Base-by-base conservation (phyloP, 2,329 filamentous ascomycete species). In the Clonostachys rhizophaga region DNA sequence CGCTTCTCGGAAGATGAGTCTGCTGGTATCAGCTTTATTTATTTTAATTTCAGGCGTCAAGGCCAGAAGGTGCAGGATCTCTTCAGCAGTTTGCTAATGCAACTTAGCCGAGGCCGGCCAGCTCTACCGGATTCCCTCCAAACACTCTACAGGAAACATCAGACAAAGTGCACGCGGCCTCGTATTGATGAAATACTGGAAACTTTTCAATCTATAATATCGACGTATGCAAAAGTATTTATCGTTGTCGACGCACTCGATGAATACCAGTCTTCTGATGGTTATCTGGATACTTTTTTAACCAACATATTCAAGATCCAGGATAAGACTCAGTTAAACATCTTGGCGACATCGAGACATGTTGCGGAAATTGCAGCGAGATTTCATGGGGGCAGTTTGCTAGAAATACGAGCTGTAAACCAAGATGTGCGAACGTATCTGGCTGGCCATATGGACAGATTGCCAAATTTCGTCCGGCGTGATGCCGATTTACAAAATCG, bases 1-100 rank as follows among this genome's bases (percentile, higher is more conserved):
- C 36, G 33, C 3, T 64, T 60, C 37, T 11, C 47, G 1, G 49
- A 57, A 2, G 51, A 64, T 14, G 1, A 13, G 0, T 45, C 9
- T 2, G 41, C 68, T 30, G 66, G 66, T 0, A 57, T 79, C 16
- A 69, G 66, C 0, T 78, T 70, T 24, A n/a, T 76, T 0, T 80
- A 74, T 44, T 74, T 66, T 56, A 69, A 72, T 45, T 75, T 69
- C 49, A 56, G 56, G n/a, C 56, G 56, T 3, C 52, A 64, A 8
- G 60, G 73, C 14, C 72, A 77, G 42, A 64, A 48, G 0, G 34
- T 54, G 3, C 48, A 58, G 1, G 20, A 59, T 33, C 46, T 74
- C 0, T 43, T 71, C 1, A 46, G 55, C 2, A 65, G 54, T 44
- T 30, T 75, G 0, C 43, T 72, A 5, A 68, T 60, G 45, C 70